Conservation (phyloP, 2,329 filamentous ascomycete species). For the Dactylellina drechsleri region DNA sequence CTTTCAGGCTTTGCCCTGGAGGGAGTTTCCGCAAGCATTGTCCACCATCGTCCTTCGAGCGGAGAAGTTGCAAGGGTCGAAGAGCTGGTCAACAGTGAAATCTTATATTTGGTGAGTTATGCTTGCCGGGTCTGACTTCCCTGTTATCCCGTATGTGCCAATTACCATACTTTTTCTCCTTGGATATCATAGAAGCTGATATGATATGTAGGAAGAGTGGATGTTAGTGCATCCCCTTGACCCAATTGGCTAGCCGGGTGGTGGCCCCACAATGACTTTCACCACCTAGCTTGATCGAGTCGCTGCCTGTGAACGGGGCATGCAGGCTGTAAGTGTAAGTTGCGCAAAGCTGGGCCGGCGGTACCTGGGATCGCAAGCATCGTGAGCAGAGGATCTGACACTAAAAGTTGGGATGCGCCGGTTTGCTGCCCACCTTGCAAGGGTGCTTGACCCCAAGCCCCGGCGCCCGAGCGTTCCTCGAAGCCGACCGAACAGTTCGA, state of each 20-base stretch:
- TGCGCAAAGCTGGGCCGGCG: slow-evolving; percentile 47
- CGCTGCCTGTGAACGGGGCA: slow-evolving; percentile 13
- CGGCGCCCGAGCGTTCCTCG: slow-evolving; percentile 47
- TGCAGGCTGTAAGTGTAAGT: slow-evolving; percentile 52
- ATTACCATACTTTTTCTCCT: slow-evolving; percentile 34
- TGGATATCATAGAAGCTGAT: slow-evolving; percentile 14
- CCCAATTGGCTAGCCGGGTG: slow-evolving; percentile 36
- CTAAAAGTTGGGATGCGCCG: slow-evolving; percentile 34
- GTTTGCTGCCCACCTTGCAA: slow-evolving; percentile 49
- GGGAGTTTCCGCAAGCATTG: slow-evolving; percentile 15
- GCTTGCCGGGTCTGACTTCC: slow-evolving; percentile 37
- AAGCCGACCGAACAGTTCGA: slow-evolving; percentile 33
- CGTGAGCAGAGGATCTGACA: slow-evolving; percentile 19
- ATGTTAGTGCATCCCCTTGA: background rate
- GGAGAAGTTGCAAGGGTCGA: slow-evolving; percentile 41
- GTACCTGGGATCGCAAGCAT: slow-evolving; percentile 45
- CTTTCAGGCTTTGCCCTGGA: slow-evolving; percentile 48
- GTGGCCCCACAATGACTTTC: slow-evolving; percentile 23
- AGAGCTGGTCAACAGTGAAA: slow-evolving; percentile 3
- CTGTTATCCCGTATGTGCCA: slow-evolving; percentile 28
- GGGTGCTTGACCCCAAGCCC: slow-evolving; percentile 33
- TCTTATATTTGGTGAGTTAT: slow-evolving; percentile 30
- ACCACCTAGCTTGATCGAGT: slow-evolving; percentile 43
- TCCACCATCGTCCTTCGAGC: slow-evolving; percentile 17
- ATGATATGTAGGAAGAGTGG: slow-evolving; percentile 9